A percentile compares a stretch with the other conserved stretches of the same genome.
These are phyloP conservation scores for Talaromyces adpressus DNA, from an alignment of 495 filamentous ascomycete genomes.

Conservation along the genomic window DNA sequence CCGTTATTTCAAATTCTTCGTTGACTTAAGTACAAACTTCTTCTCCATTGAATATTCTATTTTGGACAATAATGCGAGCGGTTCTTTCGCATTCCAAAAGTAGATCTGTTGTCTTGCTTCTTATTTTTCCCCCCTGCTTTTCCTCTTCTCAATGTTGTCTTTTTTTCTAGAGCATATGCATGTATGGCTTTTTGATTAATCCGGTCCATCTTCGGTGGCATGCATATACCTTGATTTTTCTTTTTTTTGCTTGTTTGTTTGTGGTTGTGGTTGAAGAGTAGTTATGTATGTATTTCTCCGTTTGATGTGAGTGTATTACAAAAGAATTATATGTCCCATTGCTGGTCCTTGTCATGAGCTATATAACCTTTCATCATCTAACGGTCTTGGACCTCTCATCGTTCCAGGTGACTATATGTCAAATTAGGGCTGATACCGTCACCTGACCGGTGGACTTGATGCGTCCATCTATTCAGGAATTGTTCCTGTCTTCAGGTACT, in stretches of 20 bases:
- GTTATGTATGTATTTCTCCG: not conserved
- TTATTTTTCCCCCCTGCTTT: not conserved
- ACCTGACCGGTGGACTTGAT: not conserved
- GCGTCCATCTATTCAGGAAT: too few relatives aligned
- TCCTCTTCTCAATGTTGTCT: not conserved
- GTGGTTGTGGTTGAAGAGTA: not conserved
- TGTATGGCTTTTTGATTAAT: slow-evolving; percentile 2
- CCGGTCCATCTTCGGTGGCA: not conserved
- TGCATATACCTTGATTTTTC: not conserved
- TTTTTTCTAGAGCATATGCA: slow-evolving; percentile 8
- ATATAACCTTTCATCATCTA: too few relatives aligned
- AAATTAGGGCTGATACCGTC: not conserved
- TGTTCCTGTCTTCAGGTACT: too few relatives aligned
- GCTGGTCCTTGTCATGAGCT: too few relatives aligned
- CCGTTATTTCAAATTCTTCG: not conserved
- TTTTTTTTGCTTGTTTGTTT: not conserved
- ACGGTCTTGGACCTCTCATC: too few relatives aligned
- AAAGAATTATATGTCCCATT: not conserved
- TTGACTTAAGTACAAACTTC: not conserved
- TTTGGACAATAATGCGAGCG: not conserved
- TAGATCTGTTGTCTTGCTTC: not conserved
- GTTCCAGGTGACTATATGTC: too few relatives aligned
- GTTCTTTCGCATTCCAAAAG: not conserved
- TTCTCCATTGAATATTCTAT: not conserved
- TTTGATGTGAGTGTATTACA: not conserved